These are phyloP conservation scores for Mimosa bimucronata DNA, from an alignment of 306 rosid species.

Conservation along the genomic window DNA sequence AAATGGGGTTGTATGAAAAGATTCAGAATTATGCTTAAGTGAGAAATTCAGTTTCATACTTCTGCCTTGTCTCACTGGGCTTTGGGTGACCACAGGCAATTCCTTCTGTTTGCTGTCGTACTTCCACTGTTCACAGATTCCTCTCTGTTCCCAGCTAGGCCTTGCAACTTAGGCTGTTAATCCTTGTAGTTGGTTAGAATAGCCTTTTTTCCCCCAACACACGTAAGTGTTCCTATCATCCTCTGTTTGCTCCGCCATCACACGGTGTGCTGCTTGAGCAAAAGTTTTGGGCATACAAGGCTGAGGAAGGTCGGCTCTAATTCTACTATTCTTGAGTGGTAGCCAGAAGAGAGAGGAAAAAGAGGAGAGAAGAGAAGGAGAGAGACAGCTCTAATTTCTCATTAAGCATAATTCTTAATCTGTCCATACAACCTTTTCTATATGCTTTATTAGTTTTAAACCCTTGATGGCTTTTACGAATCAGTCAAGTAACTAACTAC, in stretches of 20 bases:
- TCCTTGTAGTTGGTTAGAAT: neutral
- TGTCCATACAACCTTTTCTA: neutral
- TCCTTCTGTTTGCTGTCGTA: neutral
- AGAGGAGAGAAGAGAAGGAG: neutral
- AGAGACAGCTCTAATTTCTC: neutral
- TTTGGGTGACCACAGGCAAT: neutral
- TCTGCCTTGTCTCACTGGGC: neutral
- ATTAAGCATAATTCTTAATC: neutral
- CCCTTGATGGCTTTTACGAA: neutral
- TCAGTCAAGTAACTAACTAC: neutral
- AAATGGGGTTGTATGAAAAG: neutral
- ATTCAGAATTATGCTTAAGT: neutral
- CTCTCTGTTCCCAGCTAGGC: neutral
- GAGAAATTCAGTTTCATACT: neutral
- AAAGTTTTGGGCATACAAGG: neutral
- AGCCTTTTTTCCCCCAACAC: neutral
- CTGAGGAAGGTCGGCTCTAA: neutral
- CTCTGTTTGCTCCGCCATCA: neutral
- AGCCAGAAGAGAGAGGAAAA: neutral
- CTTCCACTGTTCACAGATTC: neutral
- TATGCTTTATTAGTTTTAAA: neutral
- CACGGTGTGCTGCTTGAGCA: neutral
- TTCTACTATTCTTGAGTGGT: neutral
- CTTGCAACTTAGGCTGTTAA: neutral
- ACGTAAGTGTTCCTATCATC: neutral